Evolutionary conservation across 2,329 filamentous ascomycete genomes (phyloP), one percentile per base, ranked within the genome.

Genomic region (Colletotrichum zoysiae): DNA sequence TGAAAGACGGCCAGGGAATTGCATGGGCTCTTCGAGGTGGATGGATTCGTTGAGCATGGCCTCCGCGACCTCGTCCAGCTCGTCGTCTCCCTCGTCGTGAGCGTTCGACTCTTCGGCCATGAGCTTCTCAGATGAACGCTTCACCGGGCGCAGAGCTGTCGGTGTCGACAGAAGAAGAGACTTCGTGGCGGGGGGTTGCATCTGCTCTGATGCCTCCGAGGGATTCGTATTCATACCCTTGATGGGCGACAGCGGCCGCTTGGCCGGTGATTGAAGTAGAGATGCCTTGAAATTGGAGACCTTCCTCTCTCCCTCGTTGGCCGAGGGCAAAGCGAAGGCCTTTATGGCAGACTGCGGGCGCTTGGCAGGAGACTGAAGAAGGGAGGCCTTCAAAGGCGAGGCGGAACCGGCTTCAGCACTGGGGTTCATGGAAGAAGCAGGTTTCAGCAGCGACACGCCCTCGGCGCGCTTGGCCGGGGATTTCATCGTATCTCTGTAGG

Each of bases 391-490:
- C 75, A 81, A 79, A 6, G 82, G 78, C n/a, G 81, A 79, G 8
- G 70, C 59, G 40, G 67, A n/a, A 12, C 38, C 55, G 9, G 38
- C 56, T 40, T 74, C 71, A 11, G 38, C 56, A 2, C 69, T 23
- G 5, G 76, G 65, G 61, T 80, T 82, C 69, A 81, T 67, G 59
- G 78, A 75, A n/a, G 82, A 80, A 8, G 78, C 78, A 18, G 77
- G 70, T 56, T 70, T 70, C 76, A 66, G 65, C 79, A 73, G 73
- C 77, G 59, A 76, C 35, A 81, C 77, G 1, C 80, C 72, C 2
- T 88, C 94, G 56, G 83, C 77, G 46, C 84, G 82, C 76, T 88
- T 89, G 1, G 89, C 86, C 0, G 89, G 88, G 1, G 87, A 88
- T 73, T 84, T 88, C 77, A 90, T 81, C 0, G 84, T 80, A 33